Evolutionary conservation across 139 green algal species (phyloP).

Genomic region (Chlamydomonas sp.): DNA sequence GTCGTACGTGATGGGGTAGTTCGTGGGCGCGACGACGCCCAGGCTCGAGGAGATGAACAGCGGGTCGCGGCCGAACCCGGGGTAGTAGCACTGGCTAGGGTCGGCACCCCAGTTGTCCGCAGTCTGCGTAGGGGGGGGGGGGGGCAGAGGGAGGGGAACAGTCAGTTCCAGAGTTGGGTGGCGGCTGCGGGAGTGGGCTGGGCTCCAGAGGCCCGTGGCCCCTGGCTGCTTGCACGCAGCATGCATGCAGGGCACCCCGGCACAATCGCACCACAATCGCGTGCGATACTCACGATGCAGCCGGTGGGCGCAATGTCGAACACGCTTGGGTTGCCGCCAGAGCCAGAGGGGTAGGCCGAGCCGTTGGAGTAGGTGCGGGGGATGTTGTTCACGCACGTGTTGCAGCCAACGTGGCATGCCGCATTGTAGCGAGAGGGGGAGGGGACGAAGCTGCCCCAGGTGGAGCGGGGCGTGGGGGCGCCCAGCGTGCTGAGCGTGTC

Average conservation of each 20-base stretch:
- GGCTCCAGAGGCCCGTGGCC: neutral
- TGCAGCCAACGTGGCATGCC: neutral
- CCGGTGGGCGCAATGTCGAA: too few species aligned
- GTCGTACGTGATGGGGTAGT: slow-evolving; percentile 17
- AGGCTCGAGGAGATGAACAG: neutral
- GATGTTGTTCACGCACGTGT: neutral
- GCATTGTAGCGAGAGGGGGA: neutral
- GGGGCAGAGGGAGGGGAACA: too few species aligned
- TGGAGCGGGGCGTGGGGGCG: neutral
- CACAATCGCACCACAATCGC: neutral
- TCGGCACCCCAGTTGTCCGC: slow-evolving; percentile 14
- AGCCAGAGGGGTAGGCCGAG: neutral
- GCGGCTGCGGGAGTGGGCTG: too few species aligned
- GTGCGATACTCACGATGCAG: too few species aligned
- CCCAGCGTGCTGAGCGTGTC: too few species aligned
- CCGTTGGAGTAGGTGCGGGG: slow-evolving; percentile 5
- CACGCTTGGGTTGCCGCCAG: neutral
- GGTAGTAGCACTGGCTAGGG: neutral
- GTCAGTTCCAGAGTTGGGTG: too few species aligned
- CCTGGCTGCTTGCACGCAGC: neutral
- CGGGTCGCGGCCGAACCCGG: neutral
- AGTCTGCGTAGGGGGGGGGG: slow-evolving; percentile 9
- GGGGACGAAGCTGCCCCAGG: neutral
- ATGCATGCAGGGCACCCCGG: neutral
- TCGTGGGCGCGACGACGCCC: neutral